Evolutionary conservation across 805 yeast species (phyloP), one percentile per base, ranked within the genome.

Genomic region (Saccharomycopsis oosterbeekiorum): DNA sequence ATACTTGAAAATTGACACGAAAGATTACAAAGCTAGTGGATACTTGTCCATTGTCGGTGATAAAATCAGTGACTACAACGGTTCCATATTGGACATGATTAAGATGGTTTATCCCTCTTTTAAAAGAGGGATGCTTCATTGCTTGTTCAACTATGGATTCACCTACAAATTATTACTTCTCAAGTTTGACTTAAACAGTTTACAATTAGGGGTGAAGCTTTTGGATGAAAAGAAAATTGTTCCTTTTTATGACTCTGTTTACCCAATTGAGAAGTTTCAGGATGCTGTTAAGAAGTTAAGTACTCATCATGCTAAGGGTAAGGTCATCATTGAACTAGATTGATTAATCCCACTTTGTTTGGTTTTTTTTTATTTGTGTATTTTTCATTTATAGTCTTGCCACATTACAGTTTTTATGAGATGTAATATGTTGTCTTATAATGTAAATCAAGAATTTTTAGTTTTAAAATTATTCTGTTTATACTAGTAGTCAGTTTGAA

Each of bases 41-140:
- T 88, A 80, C 67, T 72, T 80, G 9, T 80, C 88, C 8, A 77
- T 86, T 40, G 82, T 78, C 11, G 96, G 96, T n/a, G 91, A 86
- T 66, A 67, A 70, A 37, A 77, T 78, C 59, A 70, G 71, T 54
- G 68, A 76, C 54, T 80, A 78, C 65, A 65, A 66, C 14, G 67
- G 67, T 5, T 78, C 76, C 62, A 61, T 72, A 1, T 39, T 42
- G 10, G 54, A 43, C 14, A 26, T 14, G 14, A 21, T 51, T 17
- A 37, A 10, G 11, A n/a, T 26, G 9, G 17, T 56, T 14, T 6
- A 3, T 4, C n/a, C 37, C 4, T 15, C 57, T n/a, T 24, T 39
- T 6, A 14, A 17, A 11, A 37, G 57, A 19, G 2, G 10, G 14
- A 9, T 36, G 4, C 26, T 19, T 2, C 37, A 55, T 29, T 39